Evolutionary conservation across 306 rosid species (phyloP).

Genomic region (Cajanus cajan): DNA sequence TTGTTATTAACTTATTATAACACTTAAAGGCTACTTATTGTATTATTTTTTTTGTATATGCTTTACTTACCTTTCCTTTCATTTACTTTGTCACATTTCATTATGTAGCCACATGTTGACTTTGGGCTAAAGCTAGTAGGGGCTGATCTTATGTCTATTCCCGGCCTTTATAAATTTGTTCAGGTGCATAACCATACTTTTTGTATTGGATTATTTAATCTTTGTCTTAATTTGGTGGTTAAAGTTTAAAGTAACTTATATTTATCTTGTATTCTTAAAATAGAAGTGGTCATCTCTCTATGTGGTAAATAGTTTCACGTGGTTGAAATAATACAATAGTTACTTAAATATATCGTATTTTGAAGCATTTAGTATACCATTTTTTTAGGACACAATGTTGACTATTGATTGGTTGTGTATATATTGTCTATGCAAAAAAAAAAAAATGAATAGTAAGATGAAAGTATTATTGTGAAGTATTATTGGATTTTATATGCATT

Average conservation of each 20-base stretch:
- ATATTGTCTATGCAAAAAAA: background rate
- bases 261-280: background rate
- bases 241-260: background rate
- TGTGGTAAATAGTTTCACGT: background rate
- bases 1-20: background rate
- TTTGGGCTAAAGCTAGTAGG: constrained; percentile 79
- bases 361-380: too few relatives aligned
- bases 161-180: constrained; percentile 80
- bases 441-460: background rate
- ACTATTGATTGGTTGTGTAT: background rate
- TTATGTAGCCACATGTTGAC: constrained; percentile 81
- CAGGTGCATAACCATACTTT: constrained; percentile 49
- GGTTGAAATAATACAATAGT: background rate
- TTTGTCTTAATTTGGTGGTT: background rate
- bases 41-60: background rate
- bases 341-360: background rate
- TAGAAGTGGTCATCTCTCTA: background rate
- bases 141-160: constrained; percentile 88
- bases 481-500: background rate
- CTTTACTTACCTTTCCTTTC: background rate
- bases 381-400: too few relatives aligned
- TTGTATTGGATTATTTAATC: background rate
- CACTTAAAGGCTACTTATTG: background rate
- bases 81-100: background rate
- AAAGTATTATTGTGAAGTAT: background rate